A percentile compares a stretch with the other conserved stretches of the same genome.
These are phyloP conservation scores for Phytophthora cactorum DNA, from an alignment of 352 stramenopile species.

Conservation along the genomic window DNA sequence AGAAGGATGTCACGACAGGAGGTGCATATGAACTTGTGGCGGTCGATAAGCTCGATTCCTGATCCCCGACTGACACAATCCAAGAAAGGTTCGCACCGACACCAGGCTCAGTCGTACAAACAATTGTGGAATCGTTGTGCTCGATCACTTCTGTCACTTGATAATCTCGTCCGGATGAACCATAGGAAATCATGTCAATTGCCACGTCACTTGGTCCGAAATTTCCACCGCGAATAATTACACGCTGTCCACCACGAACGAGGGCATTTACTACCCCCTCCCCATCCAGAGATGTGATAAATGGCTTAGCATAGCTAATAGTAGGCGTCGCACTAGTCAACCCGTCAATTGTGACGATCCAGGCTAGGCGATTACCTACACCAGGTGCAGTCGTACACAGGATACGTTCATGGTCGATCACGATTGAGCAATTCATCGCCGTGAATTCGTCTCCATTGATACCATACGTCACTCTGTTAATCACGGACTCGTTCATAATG, in stretches of 20 bases:
- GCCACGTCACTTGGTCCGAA: conserved; percentile 52
- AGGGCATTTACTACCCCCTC: conserved; percentile 39
- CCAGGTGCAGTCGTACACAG: conserved; percentile 51
- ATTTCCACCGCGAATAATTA: conserved; percentile 58
- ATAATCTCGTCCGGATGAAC: conserved; percentile 58
- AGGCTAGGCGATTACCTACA: conserved; percentile 55
- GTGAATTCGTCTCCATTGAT: conserved; percentile 54
- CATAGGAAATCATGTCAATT: conserved; percentile 68
- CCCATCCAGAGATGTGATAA: conserved; percentile 43
- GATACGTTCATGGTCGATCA: conserved; percentile 62
- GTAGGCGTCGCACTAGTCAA: conserved; percentile 53
- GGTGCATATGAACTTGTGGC: conserved; percentile 56
- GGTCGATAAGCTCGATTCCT: conserved; percentile 45
- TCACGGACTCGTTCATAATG: conserved; percentile 28
- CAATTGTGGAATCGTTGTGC: conserved; percentile 66
- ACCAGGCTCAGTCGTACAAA: conserved; percentile 53
- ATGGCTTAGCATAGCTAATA: conserved; percentile 68
- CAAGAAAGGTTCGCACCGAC: conserved; percentile 58
- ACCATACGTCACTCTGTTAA: conserved; percentile 59
- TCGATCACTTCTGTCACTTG: conserved; percentile 42
- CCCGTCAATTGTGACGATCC: conserved; percentile 66
- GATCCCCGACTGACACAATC: conserved; percentile 63
- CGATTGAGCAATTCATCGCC: conserved; percentile 44
- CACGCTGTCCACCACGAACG: conserved; percentile 44
- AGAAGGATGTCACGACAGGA: conserved; percentile 38